Base-by-base conservation (phyloP, 345 rosid species). In the Eucalyptus pumila region DNA sequence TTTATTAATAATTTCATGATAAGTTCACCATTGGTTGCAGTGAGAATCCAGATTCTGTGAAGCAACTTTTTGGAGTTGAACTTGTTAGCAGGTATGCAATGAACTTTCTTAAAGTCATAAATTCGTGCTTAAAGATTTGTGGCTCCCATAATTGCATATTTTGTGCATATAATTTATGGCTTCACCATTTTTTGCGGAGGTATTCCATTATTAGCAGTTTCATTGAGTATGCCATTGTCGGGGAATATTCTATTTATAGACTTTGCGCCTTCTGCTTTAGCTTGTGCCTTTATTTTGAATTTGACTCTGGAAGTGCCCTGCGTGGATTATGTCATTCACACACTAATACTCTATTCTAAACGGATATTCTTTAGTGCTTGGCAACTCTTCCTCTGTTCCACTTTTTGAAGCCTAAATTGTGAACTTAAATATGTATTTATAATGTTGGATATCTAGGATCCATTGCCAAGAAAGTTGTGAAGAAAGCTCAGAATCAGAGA, bases 381-480 rank as follows among this genome's bases (percentile, higher is more conserved):
- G 27, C 14, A 21, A 40, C 27, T 76, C 83, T 76, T 69, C 40
- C 47, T 76, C 83, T 40, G 47, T 76, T 76, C 47, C 83, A 11
- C 26, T 76, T 76, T 37, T 40, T 76, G 45, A 76, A 76, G 47
- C 83, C 83, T 76, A 37, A 37, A 37, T 76, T 76, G 9, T 40
- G 83, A 76, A 76, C 83, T 37, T 24, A 37, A 76, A 37, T 76
- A 8, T 11, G 34, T 72, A 19, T 88, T 19, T 16, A n/a, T 56
- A 34, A 87, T 87, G 86, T 32, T 88, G 34, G 89, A 90, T 88
- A 86, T 58, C 88, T 90, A 96, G 99, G 94, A 91, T 94, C 80
- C 98, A 95, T 91, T 98, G 99, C 92, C 98, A 97, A 92, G 99
- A 98, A 93, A 97, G 95, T 90, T 93, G 96, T 88, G 98, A 96